Evolutionary conservation across 306 rosid species (phyloP).

Genomic region (Hippophae rhamnoides): DNA sequence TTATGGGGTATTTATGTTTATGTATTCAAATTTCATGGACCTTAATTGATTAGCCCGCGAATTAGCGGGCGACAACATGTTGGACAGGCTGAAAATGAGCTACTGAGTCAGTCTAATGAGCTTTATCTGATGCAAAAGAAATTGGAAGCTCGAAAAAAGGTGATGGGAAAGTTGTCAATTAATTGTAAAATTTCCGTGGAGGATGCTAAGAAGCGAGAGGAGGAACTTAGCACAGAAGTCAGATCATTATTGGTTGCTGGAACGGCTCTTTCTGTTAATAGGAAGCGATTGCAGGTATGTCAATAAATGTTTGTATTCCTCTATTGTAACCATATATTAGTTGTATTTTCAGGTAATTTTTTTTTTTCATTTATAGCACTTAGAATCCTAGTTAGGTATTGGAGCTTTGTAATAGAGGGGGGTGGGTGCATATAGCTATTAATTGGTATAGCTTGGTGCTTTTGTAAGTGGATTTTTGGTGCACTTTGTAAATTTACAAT

Average conservation of each 20-base stretch:
- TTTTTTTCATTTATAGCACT: no score
- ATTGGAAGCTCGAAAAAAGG: slow-evolving; percentile 59
- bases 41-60: slow-evolving; percentile 48
- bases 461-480: background rate
- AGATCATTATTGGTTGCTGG: slow-evolving; percentile 80
- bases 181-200: slow-evolving; percentile 45
- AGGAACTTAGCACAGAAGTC: slow-evolving; percentile 53
- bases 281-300: slow-evolving; percentile 67
- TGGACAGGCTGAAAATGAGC: slow-evolving; percentile 72
- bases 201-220: slow-evolving; percentile 63
- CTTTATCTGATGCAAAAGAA: slow-evolving; percentile 71
- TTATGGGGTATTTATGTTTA: background rate
- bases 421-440: background rate
- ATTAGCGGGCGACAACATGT: slow-evolving; percentile 44
- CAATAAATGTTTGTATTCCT: background rate
- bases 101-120: slow-evolving; percentile 56
- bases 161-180: slow-evolving; percentile 41
- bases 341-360: background rate
- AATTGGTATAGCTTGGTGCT: background rate
- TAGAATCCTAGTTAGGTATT: no score
- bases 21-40: slow-evolving; percentile 16
- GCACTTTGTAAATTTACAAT: no score
- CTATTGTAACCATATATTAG: background rate
- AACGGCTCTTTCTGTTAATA: slow-evolving; percentile 64
- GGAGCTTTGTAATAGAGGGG: background rate